These are phyloP conservation scores for Ophiostoma pallidulum DNA, from an alignment of 2,329 filamentous ascomycete genomes.

Conservation along the genomic window DNA sequence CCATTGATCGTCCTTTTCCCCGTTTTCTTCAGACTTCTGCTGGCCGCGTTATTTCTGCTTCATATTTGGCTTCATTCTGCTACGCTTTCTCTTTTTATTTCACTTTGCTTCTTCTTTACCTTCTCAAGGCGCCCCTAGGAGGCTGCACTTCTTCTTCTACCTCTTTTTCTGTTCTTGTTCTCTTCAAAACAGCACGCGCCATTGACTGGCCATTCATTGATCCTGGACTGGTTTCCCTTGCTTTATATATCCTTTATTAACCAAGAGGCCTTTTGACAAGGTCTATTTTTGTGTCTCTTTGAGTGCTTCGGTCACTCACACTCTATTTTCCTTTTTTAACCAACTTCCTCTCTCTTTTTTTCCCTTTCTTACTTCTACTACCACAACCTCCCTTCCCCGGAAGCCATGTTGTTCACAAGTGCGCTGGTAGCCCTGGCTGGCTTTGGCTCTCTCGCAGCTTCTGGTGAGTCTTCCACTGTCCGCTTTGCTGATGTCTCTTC, in stretches of 20 bases:
- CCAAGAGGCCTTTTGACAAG: constrained; percentile 15
- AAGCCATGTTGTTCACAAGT: background rate
- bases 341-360: background rate
- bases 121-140: constrained; percentile 17
- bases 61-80: background rate
- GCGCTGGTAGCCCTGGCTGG: too few relatives aligned
- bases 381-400: background rate
- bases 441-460: background rate
- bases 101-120: background rate
- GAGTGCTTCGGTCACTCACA: constrained; percentile 5
- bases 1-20: background rate
- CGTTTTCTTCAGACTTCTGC: too few relatives aligned
- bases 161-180: background rate
- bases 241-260: background rate
- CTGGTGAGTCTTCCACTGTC: too few relatives aligned
- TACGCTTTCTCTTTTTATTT: background rate
- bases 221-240: background rate
- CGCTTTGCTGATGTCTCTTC: too few relatives aligned
- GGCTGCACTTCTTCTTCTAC: constrained; percentile 13
- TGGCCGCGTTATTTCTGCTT: too few relatives aligned
- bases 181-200: background rate
- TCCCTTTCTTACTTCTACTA: background rate
- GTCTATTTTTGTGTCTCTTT: constrained; percentile 6
- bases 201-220: constrained; percentile 2
- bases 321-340: background rate